These are phyloP conservation scores for Botryotinia narcissicola DNA, from an alignment of 2,329 filamentous ascomycete genomes.

Conservation along the genomic window DNA sequence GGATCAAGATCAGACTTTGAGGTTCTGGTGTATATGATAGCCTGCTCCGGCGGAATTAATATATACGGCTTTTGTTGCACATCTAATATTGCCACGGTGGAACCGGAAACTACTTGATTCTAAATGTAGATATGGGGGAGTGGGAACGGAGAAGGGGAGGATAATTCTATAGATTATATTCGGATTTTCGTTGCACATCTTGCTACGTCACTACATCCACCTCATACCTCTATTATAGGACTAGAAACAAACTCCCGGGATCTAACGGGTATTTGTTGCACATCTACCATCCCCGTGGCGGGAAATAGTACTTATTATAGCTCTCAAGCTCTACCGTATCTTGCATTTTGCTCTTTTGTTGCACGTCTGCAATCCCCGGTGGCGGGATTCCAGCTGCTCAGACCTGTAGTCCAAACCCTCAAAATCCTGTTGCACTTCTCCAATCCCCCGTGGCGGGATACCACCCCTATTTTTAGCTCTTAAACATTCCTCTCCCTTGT, in stretches of 20 bases:
- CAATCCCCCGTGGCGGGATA: too few species aligned
- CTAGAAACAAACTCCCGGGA: background rate
- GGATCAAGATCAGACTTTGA: background rate
- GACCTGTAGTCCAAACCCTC: too few species aligned
- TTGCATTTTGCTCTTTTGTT: background rate
- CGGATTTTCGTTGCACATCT: background rate
- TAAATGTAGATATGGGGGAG: too few species aligned
- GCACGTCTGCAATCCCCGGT: background rate
- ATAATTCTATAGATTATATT: background rate
- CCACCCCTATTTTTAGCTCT: too few species aligned
- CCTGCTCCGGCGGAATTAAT: background rate
- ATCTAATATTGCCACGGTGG: background rate
- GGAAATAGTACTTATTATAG: background rate
- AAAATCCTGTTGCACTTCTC: background rate
- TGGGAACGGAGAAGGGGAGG: background rate
- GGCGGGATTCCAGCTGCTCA: background rate
- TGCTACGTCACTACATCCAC: background rate
- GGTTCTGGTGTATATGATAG: background rate
- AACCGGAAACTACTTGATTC: background rate
- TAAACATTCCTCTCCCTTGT: too few species aligned
- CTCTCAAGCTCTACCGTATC: background rate
- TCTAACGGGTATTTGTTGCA: background rate
- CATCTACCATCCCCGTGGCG: background rate
- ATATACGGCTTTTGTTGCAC: background rate
- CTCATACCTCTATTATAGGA: background rate